These are phyloP conservation scores for Pythium phragmitis DNA, from an alignment of 352 stramenopile genomes.

Conservation along the genomic window DNA sequence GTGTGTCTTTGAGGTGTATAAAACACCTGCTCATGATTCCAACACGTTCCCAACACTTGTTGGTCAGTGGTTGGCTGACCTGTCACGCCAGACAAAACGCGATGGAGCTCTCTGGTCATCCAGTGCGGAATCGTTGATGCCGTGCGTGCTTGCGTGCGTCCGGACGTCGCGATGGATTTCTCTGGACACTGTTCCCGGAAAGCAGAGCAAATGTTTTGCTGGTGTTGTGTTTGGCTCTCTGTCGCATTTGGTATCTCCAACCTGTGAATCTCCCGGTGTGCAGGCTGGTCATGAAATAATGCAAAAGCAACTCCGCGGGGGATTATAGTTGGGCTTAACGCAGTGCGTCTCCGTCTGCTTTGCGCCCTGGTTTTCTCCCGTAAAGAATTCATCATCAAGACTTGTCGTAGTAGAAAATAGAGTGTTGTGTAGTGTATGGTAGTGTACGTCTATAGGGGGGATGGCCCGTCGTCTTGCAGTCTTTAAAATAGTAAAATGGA, in stretches of 20 bases:
- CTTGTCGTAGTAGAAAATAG: too few species aligned
- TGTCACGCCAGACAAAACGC: background rate
- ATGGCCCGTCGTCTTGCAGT: too few species aligned
- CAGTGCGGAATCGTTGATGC: background rate
- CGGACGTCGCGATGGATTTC: background rate
- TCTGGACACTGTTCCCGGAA: background rate
- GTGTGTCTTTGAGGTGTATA: too few species aligned
- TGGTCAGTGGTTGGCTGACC: background rate
- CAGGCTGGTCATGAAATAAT: slow-evolving; percentile 85
- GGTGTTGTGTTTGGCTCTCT: background rate
- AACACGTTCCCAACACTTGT: background rate
- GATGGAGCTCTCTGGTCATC: background rate
- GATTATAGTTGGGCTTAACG: slow-evolving; percentile 80
- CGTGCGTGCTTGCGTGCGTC: background rate
- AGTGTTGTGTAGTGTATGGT: too few species aligned
- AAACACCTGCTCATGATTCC: too few species aligned
- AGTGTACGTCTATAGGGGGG: too few species aligned
- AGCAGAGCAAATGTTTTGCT: too few species aligned
- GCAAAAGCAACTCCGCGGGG: slow-evolving; percentile 52
- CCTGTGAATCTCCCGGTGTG: slow-evolving; percentile 67
- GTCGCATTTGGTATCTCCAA: slow-evolving; percentile 88
- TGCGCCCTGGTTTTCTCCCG: slow-evolving; percentile 72
- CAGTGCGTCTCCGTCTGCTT: slow-evolving; percentile 66
- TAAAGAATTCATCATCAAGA: slow-evolving; percentile 34
- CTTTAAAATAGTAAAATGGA: slow-evolving; percentile 8